Percentiles rank a stretch among this genome's conserved stretches.
These are phyloP conservation scores for Tympanopsis confertula DNA, from an alignment of 2,329 filamentous ascomycete species.

Conservation along the genomic window DNA sequence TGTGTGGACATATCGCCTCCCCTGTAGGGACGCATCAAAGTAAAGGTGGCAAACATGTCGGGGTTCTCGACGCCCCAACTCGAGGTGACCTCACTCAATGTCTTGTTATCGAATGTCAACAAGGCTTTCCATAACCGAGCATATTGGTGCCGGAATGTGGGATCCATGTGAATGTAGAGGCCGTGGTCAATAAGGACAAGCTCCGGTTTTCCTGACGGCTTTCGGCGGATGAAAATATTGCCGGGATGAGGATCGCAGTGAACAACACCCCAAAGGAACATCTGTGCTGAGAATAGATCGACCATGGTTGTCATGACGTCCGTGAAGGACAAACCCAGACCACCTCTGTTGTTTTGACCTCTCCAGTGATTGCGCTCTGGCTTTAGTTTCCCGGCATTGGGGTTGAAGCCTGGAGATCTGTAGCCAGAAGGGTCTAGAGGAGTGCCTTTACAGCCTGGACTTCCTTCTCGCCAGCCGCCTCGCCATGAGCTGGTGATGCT, in stretches of 20 bases:
- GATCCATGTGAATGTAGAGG: conserved; percentile 83
- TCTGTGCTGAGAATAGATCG: conserved; percentile 91
- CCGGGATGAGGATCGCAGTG: conserved; percentile 96
- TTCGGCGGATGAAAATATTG: conserved; percentile 87
- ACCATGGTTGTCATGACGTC: conserved; percentile 95
- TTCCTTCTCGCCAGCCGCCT: conserved; percentile 65
- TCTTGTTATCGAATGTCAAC: conserved; percentile 82
- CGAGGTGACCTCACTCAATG: conserved; percentile 59
- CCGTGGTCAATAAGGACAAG: conserved; percentile 95
- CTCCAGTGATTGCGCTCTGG: conserved; percentile 71
- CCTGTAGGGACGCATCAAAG: conserved; percentile 79
- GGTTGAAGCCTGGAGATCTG: conserved; percentile 34
- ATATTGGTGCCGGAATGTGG: conserved; percentile 76
- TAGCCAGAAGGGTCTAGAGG: conserved; percentile 41
- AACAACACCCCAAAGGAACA: conserved; percentile 91
- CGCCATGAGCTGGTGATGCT: conserved; percentile 67
- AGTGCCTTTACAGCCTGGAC: conserved; percentile 63
- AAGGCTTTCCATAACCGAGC: conserved; percentile 85
- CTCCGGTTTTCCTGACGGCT: conserved; percentile 72
- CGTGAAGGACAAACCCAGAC: conserved; percentile 69
- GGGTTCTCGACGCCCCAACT: conserved; percentile 81
- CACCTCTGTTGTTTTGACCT: conserved; percentile 61
- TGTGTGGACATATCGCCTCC: conserved; percentile 65
- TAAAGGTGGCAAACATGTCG: conserved; percentile 85
- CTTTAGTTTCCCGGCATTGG: conserved; percentile 54